Evolutionary conservation across 2,329 filamentous ascomycete species (phyloP).

Genomic region (Dactylellina sp.): DNA sequence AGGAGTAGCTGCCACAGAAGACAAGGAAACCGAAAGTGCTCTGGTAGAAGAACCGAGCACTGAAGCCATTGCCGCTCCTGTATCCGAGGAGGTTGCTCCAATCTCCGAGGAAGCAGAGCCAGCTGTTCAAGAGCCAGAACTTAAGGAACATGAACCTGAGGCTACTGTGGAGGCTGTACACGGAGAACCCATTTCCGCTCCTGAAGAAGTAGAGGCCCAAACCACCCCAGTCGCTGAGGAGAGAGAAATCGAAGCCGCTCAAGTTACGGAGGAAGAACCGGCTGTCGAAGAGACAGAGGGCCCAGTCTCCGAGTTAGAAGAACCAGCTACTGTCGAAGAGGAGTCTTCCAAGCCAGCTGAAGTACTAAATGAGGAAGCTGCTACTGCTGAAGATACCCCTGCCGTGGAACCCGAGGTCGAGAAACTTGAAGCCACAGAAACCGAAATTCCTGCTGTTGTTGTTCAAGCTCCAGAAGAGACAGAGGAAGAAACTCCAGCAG

Average conservation of each 20-base stretch:
- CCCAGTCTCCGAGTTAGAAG: conserved; percentile 9
- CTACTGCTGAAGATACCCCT: conserved; percentile 8
- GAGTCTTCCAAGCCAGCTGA: conserved; percentile 14
- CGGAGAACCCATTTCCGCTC: neutral
- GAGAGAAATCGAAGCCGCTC: conserved; percentile 15
- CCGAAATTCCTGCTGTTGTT: neutral
- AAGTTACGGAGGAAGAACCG: conserved; percentile 1
- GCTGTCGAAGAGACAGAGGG: conserved; percentile 11
- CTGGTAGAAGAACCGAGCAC: conserved; percentile 1
- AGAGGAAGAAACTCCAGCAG: conserved; percentile 1
- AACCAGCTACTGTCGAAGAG: conserved; percentile 7
- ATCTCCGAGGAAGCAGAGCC: neutral
- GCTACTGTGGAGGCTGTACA: conserved; percentile 4
- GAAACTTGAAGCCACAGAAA: conserved; percentile 12
- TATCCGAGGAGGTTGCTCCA: neutral
- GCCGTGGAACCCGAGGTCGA: neutral
- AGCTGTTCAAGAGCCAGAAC: conserved; percentile 13
- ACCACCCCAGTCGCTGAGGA: neutral
- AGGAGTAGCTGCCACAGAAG: conserved; percentile 7
- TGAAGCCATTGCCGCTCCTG: neutral
- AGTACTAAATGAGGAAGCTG: conserved; percentile 12
- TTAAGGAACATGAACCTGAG: conserved; percentile 8
- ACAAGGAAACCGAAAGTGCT: conserved; percentile 11
- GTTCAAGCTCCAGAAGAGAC: conserved; percentile 6
- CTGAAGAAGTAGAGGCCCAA: conserved; percentile 3